These are phyloP conservation scores for Alternaria angustiovoidea DNA, from an alignment of 2,329 filamentous ascomycete genomes.

Conservation along the genomic window DNA sequence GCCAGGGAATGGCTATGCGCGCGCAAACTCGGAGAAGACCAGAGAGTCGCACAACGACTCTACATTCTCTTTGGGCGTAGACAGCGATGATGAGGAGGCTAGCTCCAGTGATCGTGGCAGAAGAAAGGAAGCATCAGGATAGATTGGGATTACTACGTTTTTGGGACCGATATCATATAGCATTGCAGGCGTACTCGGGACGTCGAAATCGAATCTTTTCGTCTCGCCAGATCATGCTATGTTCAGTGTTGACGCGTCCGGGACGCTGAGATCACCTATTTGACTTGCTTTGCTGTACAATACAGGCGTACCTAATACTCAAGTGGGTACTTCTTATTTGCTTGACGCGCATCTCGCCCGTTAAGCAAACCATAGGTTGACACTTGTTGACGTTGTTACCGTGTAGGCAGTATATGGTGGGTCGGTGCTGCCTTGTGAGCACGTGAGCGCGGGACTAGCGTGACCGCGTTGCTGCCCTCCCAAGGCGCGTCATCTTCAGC, in stretches of 20 bases:
- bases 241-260: background rate
- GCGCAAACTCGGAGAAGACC: conserved; percentile 34
- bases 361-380: background rate
- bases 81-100: conserved; percentile 48
- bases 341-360: background rate
- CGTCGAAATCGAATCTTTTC: background rate
- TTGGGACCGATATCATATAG: background rate
- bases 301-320: background rate
- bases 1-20: conserved; percentile 35
- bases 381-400: conserved; percentile 7
- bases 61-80: conserved; percentile 60
- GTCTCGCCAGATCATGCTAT: background rate
- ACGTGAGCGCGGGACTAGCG: conserved; percentile 28
- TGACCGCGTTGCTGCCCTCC: conserved; percentile 31
- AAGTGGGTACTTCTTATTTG: too few relatives aligned
- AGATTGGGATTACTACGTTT: background rate
- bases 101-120: conserved; percentile 44
- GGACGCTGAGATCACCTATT: background rate
- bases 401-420: background rate
- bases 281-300: background rate
- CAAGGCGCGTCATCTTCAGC: conserved; percentile 43
- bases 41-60: conserved; percentile 44
- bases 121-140: conserved; percentile 39
- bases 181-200: background rate
- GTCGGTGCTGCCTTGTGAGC: conserved; percentile 11